Percentiles rank a stretch among this genome's conserved stretches.
These are phyloP conservation scores for Xanthoconium stramineum DNA, from an alignment of 768 basidiomycete species.

Conservation along the genomic window DNA sequence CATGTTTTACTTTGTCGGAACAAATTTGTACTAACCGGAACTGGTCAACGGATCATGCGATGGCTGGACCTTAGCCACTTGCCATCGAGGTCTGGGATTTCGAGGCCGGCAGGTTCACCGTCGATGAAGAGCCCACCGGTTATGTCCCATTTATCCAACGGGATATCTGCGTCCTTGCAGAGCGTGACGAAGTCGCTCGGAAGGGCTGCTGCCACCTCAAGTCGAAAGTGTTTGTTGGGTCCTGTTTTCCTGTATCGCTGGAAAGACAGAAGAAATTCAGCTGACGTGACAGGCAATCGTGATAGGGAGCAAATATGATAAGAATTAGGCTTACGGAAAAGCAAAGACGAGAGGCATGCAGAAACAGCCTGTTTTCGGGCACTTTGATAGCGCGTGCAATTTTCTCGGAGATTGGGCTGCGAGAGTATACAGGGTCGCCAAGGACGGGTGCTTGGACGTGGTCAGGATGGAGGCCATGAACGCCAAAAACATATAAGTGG, in stretches of 20 bases:
- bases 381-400: conserved; percentile 29
- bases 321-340: conserved; percentile 43
- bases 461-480: conserved; percentile 11
- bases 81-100: conserved; percentile 40
- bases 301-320: background rate
- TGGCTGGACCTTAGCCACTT: conserved; percentile 27
- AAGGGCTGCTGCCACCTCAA: conserved; percentile 56
- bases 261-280: background rate
- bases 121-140: conserved; percentile 49
- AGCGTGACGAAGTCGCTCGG: conserved; percentile 52
- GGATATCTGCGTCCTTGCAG: conserved; percentile 46
- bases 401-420: conserved; percentile 32
- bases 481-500: background rate
- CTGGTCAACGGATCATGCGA: conserved; percentile 11
- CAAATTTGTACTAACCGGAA: background rate
- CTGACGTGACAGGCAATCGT: background rate
- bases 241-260: conserved; percentile 49
- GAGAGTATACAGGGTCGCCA: conserved; percentile 55
- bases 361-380: conserved; percentile 49
- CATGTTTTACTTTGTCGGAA: conserved; percentile 1
- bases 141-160: conserved; percentile 34
- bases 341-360: conserved; percentile 59
- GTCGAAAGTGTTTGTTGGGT: conserved; percentile 45
- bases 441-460: conserved; percentile 55
- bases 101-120: conserved; percentile 34